These are phyloP conservation scores for Trichoderma gamsii DNA, from an alignment of 495 filamentous ascomycete species.

Conservation along the genomic window DNA sequence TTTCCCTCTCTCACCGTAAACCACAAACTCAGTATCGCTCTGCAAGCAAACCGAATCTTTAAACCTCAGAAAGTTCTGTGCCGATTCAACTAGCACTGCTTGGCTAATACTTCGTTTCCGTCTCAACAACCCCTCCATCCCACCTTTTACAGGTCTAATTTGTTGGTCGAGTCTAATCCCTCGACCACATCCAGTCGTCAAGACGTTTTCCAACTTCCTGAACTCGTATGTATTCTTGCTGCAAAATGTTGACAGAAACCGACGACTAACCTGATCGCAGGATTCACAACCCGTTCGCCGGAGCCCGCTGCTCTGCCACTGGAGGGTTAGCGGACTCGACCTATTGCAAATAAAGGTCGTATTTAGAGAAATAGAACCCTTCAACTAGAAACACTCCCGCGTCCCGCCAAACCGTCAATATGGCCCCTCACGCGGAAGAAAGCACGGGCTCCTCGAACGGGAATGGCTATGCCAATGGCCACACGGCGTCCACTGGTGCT, in stretches of 20 bases:
- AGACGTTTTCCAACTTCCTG: constrained; percentile 86
- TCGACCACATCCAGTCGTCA: constrained; percentile 58
- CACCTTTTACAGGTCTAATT: constrained; percentile 16
- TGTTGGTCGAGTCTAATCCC: constrained; percentile 46
- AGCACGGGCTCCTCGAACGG: constrained; percentile 69
- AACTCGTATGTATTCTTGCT: constrained; percentile 61
- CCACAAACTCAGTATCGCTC: background rate
- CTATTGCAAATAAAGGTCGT: constrained; percentile 50
- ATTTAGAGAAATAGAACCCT: constrained; percentile 25
- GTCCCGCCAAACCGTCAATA: constrained; percentile 36
- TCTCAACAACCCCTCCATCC: background rate
- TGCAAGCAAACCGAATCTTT: background rate
- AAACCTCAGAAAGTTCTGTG: background rate
- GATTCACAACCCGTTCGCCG: constrained; percentile 94
- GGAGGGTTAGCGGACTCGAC: constrained; percentile 79
- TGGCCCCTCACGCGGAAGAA: constrained; percentile 91
- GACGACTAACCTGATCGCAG: constrained; percentile 37
- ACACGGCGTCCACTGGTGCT: constrained; percentile 47
- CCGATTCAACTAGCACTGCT: background rate
- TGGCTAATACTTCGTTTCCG: background rate
- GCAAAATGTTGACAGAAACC: background rate
- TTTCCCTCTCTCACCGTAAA: background rate
- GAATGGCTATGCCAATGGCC: constrained; percentile 51
- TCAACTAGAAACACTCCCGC: constrained; percentile 17
- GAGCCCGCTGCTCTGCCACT: constrained; percentile 88